Evolutionary conservation across 192 early-diverging fungal genomes (phyloP).

Genomic region (Podila epigama): DNA sequence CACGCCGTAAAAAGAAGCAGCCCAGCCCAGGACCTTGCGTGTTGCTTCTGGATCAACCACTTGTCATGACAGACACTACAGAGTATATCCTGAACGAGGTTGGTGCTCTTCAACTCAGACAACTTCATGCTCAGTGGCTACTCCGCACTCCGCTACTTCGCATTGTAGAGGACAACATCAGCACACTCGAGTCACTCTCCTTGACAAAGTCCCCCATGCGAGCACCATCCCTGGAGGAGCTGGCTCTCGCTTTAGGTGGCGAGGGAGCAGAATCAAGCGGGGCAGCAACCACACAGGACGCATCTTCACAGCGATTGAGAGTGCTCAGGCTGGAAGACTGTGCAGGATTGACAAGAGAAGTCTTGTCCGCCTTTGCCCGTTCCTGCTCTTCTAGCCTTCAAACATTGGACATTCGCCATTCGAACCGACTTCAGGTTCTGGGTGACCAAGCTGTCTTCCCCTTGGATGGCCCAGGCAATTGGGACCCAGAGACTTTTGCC

Average conservation of each 20-base stretch:
- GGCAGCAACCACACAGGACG: no score
- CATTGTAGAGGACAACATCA: slow-evolving; percentile 2
- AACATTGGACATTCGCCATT: slow-evolving; percentile 20
- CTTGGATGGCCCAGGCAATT: slow-evolving; percentile 16
- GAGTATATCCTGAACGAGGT: slow-evolving; percentile 20
- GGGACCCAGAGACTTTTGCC: not conserved
- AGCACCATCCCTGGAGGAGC: slow-evolving; percentile 2
- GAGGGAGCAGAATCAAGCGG: not conserved
- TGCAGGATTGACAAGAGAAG: slow-evolving; percentile 6
- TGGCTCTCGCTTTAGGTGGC: slow-evolving; percentile 10
- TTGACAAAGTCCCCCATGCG: slow-evolving; percentile 16
- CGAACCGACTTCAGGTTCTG: not conserved
- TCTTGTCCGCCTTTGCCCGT: slow-evolving; percentile 8
- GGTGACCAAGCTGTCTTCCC: slow-evolving; percentile 24
- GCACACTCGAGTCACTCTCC: not conserved
- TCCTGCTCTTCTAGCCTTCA: slow-evolving; percentile 12
- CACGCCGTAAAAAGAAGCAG: slow-evolving; percentile 16
- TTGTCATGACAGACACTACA: slow-evolving; percentile 7
- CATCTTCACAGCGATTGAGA: not conserved
- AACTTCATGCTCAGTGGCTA: slow-evolving; percentile 15
- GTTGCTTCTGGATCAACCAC: slow-evolving; percentile 16
- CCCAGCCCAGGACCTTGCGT: slow-evolving; percentile 19
- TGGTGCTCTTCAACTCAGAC: slow-evolving; percentile 20
- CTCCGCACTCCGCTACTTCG: slow-evolving; percentile 3
- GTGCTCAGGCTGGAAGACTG: slow-evolving; percentile 15